Evolutionary conservation across 352 stramenopile genomes (phyloP), one percentile per base, ranked within the genome.

Genomic region (Phytophthora chlamydospora): DNA sequence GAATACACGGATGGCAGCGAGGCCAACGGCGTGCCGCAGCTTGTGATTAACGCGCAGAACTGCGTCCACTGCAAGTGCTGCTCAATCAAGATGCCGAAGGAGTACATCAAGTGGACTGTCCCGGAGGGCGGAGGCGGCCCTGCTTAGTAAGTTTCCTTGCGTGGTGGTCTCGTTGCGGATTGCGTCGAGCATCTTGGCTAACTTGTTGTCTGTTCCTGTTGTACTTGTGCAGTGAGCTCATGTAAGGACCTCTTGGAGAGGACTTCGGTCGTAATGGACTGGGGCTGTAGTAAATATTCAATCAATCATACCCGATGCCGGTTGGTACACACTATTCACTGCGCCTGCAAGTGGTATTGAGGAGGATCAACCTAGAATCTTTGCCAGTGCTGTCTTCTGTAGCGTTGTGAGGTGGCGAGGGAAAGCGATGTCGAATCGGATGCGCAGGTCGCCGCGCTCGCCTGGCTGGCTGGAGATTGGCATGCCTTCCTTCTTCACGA

Each of bases 11-110:
- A 98, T 48, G 93, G 97, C 34, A 92, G 80, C 48, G 81, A 95
- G 51, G 72, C 81, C 19, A 86, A 95, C 50, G 90, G 89, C 39
- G 78, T 89, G 44, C 83, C 91, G 34, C 90, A 98, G 76, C 80
- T 99, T 24, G 96, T 99, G 44, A 99, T 99, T 72, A 99, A 99
- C 75, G 96, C 97, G 35, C 96, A 99, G 78, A 99, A 99, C 80
- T 99, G 97, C 73, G 91, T 99, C 40, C 97, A 99, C 83, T 99
- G 97, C 85, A 99, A 99, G 77, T 99, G 95, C 79, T 99, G 97
- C 77, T 98, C 93, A 35, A 99, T 99, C 80, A 99, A 99, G 80
- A 99, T 98, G 95, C 97, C 97, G 2, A 67, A 97, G 58, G 96
- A 99, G 78, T 99, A 99, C 78, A 99, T 99, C 77, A 87, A 99